These are phyloP conservation scores for Cryptomeria japonica DNA, from an alignment of 75 land plant species.

Conservation along the genomic window DNA sequence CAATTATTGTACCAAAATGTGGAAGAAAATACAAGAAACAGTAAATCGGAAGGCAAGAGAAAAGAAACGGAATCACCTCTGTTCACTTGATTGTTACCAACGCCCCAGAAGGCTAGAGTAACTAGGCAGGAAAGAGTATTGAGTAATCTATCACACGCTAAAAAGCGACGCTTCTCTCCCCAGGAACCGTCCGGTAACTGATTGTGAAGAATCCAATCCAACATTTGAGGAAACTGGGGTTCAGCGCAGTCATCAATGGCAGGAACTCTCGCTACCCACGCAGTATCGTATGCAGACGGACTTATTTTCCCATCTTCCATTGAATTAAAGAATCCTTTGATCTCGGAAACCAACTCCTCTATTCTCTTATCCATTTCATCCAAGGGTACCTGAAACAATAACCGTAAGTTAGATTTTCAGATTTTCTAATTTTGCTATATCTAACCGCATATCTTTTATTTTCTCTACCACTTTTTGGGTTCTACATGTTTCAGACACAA, in stretches of 20 bases:
- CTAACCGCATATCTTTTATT: too few relatives aligned
- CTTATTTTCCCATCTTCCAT: conserved; percentile 70
- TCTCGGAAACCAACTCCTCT: conserved; percentile 17
- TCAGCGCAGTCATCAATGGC: not conserved
- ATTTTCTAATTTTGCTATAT: too few relatives aligned
- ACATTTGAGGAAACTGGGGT: conserved; percentile 32
- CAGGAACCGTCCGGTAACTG: conserved; percentile 45
- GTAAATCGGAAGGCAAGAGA: too few relatives aligned
- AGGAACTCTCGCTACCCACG: conserved; percentile 78
- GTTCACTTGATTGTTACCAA: not conserved
- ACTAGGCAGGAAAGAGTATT: conserved; percentile 37
- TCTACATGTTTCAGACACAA: too few relatives aligned
- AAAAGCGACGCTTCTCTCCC: conserved; percentile 26
- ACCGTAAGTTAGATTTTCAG: not conserved
- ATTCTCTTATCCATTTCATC: conserved; percentile 9
- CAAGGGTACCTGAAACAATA: not conserved
- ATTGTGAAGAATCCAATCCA: conserved; percentile 38
- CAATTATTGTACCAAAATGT: too few relatives aligned
- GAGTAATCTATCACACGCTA: conserved; percentile 27
- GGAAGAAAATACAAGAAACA: not conserved
- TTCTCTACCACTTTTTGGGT: too few relatives aligned
- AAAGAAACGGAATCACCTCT: not conserved
- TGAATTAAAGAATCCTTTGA: conserved; percentile 41
- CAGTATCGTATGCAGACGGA: conserved; percentile 77
- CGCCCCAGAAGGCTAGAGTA: conserved; percentile 12